Percentiles rank a stretch among this genome's conserved stretches.
Evolutionary conservation across 2,329 filamentous ascomycete species (phyloP).

Genomic region (Kalmusia sp.): DNA sequence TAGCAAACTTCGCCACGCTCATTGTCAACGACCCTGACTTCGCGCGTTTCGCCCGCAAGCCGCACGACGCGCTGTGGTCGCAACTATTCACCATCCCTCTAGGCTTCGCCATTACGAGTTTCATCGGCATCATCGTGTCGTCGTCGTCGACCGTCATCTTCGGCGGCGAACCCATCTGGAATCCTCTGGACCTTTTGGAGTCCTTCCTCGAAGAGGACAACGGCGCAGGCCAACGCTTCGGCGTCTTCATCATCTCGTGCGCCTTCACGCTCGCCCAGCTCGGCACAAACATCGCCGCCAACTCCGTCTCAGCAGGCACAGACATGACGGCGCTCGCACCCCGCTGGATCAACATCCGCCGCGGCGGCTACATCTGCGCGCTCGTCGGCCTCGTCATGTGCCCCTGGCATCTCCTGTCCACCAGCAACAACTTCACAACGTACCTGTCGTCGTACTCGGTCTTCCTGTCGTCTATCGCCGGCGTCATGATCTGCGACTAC

Average conservation of each 20-base stretch:
- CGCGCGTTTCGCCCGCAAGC: slow-evolving; percentile 79
- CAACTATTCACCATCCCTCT: slow-evolving; percentile 67
- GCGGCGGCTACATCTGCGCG: slow-evolving; percentile 87
- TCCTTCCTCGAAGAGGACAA: slow-evolving; percentile 50
- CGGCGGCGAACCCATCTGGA: slow-evolving; percentile 51
- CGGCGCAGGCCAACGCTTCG: slow-evolving; percentile 51
- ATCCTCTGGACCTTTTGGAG: slow-evolving; percentile 50
- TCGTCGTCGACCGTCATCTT: slow-evolving; percentile 55
- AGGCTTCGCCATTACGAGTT: slow-evolving; percentile 71
- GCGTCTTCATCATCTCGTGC: slow-evolving; percentile 62
- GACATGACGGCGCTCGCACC: slow-evolving; percentile 83
- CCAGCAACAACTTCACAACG: slow-evolving; percentile 84
- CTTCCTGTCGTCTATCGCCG: slow-evolving; percentile 91
- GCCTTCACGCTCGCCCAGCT: slow-evolving; percentile 73
- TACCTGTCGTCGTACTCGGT: slow-evolving; percentile 93
- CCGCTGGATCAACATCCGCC: slow-evolving; percentile 82
- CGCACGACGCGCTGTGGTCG: slow-evolving; percentile 78
- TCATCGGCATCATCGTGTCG: slow-evolving; percentile 69
- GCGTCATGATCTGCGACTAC: slow-evolving; percentile 90
- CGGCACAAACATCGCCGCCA: slow-evolving; percentile 87
- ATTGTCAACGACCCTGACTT: slow-evolving; percentile 86
- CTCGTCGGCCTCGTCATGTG: slow-evolving; percentile 82
- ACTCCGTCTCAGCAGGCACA: slow-evolving; percentile 82
- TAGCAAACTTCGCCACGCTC: slow-evolving; percentile 89
- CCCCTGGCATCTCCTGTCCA: slow-evolving; percentile 79